Conservation (phyloP, 2,329 filamentous ascomycete species). For the Penicillium sp. region DNA sequence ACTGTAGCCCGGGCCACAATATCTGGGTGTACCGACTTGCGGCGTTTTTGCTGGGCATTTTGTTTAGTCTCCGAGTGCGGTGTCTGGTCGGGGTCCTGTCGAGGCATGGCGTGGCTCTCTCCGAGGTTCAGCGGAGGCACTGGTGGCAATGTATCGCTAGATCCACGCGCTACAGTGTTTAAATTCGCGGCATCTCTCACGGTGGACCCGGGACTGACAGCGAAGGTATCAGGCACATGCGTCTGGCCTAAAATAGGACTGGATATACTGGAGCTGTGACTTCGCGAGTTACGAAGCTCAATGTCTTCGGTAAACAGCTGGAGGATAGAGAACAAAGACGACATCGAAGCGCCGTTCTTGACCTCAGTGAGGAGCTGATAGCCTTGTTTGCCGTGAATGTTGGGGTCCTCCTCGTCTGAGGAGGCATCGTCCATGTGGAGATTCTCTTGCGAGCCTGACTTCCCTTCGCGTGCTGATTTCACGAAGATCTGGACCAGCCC, state of each 20-base stretch:
- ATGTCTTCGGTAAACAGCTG: slow-evolving; percentile 96
- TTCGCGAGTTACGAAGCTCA: slow-evolving; percentile 66
- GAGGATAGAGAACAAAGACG: slow-evolving; percentile 94
- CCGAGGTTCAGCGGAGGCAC: slow-evolving; percentile 78
- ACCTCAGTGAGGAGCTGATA: slow-evolving; percentile 97
- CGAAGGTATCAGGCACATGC: slow-evolving; percentile 39
- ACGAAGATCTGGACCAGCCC: slow-evolving; percentile 97
- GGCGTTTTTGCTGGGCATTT: slow-evolving; percentile 33
- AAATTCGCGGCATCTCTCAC: slow-evolving; percentile 22
- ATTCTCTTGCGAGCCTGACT: slow-evolving; percentile 41
- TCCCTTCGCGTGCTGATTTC: slow-evolving; percentile 67
- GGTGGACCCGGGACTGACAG: slow-evolving; percentile 35
- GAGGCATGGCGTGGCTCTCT: slow-evolving; percentile 31
- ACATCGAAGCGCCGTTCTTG: slow-evolving; percentile 97
- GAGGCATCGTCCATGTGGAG: slow-evolving; percentile 47
- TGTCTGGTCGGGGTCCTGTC: slow-evolving; percentile 32
- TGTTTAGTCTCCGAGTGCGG: slow-evolving; percentile 21
- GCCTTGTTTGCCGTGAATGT: slow-evolving; percentile 66
- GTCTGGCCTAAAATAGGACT: slow-evolving; percentile 31
- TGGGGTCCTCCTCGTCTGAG: slow-evolving; percentile 67
- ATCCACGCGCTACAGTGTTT: slow-evolving; percentile 20
- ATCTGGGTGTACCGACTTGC: slow-evolving; percentile 85
- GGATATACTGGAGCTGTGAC: slow-evolving; percentile 44
- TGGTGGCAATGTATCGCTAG: slow-evolving; percentile 49
- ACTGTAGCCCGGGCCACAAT: slow-evolving; percentile 94